Percentiles rank a stretch among this genome's conserved stretches.
These are phyloP conservation scores for Suillus clintonianus DNA, from an alignment of 768 basidiomycete genomes.

Conservation along the genomic window DNA sequence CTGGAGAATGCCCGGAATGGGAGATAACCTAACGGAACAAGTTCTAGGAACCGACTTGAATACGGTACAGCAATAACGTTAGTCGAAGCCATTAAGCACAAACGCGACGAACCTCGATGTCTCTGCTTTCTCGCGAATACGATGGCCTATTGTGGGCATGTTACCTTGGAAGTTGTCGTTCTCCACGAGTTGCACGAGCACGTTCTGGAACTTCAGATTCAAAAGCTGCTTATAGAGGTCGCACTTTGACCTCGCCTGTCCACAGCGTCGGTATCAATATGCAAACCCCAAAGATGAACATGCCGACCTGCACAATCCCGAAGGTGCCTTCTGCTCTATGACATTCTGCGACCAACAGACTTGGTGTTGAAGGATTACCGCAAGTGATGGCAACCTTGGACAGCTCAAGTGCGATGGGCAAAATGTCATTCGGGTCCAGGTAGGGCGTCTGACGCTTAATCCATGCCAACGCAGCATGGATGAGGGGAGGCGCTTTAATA, in stretches of 20 bases:
- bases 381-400: slow-evolving; percentile 78
- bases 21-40: slow-evolving; percentile 33
- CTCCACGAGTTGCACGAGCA: slow-evolving; percentile 64
- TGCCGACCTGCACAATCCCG: slow-evolving; percentile 70
- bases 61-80: slow-evolving; percentile 10
- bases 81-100: neutral
- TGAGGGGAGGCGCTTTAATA: slow-evolving; percentile 29
- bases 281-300: neutral
- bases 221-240: slow-evolving; percentile 85
- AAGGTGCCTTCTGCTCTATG: slow-evolving; percentile 76
- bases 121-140: slow-evolving; percentile 57
- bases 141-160: slow-evolving; percentile 66
- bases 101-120: slow-evolving; percentile 34
- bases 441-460: slow-evolving; percentile 63
- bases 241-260: slow-evolving; percentile 74
- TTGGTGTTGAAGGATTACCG: slow-evolving; percentile 86
- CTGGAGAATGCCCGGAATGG: slow-evolving; percentile 45
- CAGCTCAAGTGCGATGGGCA: slow-evolving; percentile 83
- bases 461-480: slow-evolving; percentile 51
- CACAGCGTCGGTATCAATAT: slow-evolving; percentile 10
- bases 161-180: slow-evolving; percentile 75
- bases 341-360: slow-evolving; percentile 81
- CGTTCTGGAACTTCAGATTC: slow-evolving; percentile 67
- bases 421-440: slow-evolving; percentile 78
- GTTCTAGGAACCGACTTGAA: slow-evolving; percentile 24